These are phyloP conservation scores for Candida tibetensis DNA, from an alignment of 805 yeast species.

Conservation along the genomic window DNA sequence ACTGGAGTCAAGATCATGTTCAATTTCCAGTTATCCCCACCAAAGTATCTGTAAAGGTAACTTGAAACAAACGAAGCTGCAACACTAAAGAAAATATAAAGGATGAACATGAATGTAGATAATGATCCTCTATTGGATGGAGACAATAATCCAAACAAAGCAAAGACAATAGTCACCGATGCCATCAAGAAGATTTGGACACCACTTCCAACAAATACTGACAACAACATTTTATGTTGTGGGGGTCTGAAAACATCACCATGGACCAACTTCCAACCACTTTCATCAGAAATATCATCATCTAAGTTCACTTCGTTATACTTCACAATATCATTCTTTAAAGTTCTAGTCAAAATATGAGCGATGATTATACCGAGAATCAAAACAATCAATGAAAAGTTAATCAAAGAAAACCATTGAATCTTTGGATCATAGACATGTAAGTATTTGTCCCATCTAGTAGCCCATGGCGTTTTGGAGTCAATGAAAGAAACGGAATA, in stretches of 20 bases:
- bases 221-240: conserved; percentile 59
- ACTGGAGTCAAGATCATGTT: conserved; percentile 81
- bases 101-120: conserved; percentile 82
- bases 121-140: conserved; percentile 95
- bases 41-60: conserved; percentile 79
- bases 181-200: conserved; percentile 78
- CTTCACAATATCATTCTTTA: conserved; percentile 79
- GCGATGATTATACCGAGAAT: conserved; percentile 74
- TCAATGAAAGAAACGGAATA: conserved; percentile 75
- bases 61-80: conserved; percentile 89
- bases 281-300: conserved; percentile 84
- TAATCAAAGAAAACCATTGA: conserved; percentile 92
- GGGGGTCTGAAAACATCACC: conserved; percentile 96
- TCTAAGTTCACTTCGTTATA: conserved; percentile 88
- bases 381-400: conserved; percentile 78
- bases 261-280: conserved; percentile 95
- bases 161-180: conserved; percentile 69
- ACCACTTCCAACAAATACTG: conserved; percentile 87
- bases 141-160: conserved; percentile 83
- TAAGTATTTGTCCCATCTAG: conserved; percentile 96
- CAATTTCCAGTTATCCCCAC: conserved; percentile 87
- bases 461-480: conserved; percentile 87
- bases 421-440: conserved; percentile 89
- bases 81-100: conserved; percentile 77
- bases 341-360: conserved; percentile 73